phyloP scores from a whole-genome alignment of 129 eudicot genomes.

The Lactuca sativa region DNA sequence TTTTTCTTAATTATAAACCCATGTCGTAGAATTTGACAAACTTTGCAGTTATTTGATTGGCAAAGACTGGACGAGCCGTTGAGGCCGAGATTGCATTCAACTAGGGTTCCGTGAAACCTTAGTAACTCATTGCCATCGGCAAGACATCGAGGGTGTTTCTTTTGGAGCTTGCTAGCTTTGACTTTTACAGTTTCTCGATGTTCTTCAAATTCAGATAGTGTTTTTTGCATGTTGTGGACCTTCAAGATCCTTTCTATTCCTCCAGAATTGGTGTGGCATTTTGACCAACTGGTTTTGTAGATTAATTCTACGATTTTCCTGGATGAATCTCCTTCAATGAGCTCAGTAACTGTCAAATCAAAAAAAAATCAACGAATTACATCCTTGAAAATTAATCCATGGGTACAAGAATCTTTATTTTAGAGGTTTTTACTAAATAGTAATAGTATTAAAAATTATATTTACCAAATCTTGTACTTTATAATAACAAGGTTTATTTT shows the following conservation, averaged over 20 bases:
- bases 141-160: constrained; percentile 84
- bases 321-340: constrained; percentile 89
- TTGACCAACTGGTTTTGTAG: constrained; percentile 74
- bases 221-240: constrained; percentile 93
- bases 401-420: not conserved
- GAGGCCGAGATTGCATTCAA: constrained; percentile 68
- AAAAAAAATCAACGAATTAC: not conserved
- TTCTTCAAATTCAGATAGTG: constrained; percentile 86
- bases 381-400: not conserved
- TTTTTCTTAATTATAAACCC: constrained; percentile 50
- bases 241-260: constrained; percentile 85
- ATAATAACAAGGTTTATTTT: no score
- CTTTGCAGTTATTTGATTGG: constrained; percentile 57
- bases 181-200: constrained; percentile 73
- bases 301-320: constrained; percentile 90
- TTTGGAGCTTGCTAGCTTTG: constrained; percentile 75
- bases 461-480: no score
- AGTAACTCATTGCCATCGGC: constrained; percentile 92
- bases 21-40: constrained; percentile 61
- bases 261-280: constrained; percentile 48
- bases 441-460: no score
- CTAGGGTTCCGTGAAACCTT: constrained; percentile 68
- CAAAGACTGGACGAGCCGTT: constrained; percentile 76
- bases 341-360: constrained; percentile 75
- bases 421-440: no score